Percentiles rank a stretch among this genome's conserved stretches.
Conservation (phyloP, 805 yeast genomes). For the Cyberlindnera maritima region DNA sequence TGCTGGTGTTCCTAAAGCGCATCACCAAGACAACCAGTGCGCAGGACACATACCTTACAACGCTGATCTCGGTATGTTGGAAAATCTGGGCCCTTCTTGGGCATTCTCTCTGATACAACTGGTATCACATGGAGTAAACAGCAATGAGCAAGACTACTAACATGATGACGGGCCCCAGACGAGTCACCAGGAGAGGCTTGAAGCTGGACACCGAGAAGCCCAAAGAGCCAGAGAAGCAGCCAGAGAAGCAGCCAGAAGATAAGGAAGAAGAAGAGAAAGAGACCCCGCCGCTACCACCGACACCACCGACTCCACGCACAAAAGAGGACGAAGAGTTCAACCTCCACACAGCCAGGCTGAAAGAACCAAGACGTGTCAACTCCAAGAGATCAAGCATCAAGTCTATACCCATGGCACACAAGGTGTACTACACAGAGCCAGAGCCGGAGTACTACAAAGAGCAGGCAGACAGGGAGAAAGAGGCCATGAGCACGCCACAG, state of each 20-base stretch:
- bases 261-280: not conserved
- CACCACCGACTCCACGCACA: slow-evolving; percentile 1
- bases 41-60: not conserved
- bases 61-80: not conserved
- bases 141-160: slow-evolving; percentile 5
- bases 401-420: not conserved
- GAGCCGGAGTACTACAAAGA: no score
- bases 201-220: not conserved
- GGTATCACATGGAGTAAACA: no score
- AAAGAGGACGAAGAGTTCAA: slow-evolving; percentile 11
- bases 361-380: not conserved
- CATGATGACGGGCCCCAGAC: not conserved
- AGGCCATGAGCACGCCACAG: not conserved
- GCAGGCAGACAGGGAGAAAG: no score
- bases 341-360: slow-evolving; percentile 5
- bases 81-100: not conserved
- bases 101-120: not conserved
- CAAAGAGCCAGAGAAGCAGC: not conserved
- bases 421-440: not conserved
- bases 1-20: not conserved
- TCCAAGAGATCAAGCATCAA: not conserved
- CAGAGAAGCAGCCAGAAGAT: not conserved
- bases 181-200: not conserved
- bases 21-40: not conserved
- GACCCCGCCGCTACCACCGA: not conserved